A percentile compares a stretch with the other conserved stretches of the same genome.
phyloP scores from a whole-genome alignment of 768 basidiomycete genomes.

The Solioccasus polychromus region DNA sequence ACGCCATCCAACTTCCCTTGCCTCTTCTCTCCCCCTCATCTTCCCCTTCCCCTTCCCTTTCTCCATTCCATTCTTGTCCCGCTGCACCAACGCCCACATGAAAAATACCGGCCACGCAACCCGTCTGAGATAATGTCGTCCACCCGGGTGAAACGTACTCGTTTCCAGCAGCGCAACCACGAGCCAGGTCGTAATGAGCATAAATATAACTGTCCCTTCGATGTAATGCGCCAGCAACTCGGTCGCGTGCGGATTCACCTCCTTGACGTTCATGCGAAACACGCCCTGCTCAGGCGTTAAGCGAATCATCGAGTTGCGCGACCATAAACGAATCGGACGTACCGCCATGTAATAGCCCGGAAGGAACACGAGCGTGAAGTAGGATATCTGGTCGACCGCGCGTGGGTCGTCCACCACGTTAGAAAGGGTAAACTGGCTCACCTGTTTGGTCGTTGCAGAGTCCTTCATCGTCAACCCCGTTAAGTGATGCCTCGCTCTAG shows the following conservation, averaged over 20 bases:
- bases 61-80: too few relatives aligned
- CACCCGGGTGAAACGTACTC: slow-evolving; percentile 15
- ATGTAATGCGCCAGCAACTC: slow-evolving; percentile 38
- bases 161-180: slow-evolving; percentile 48
- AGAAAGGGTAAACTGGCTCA: slow-evolving; percentile 1
- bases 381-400: slow-evolving; percentile 38
- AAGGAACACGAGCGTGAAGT: slow-evolving; percentile 60
- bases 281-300: slow-evolving; percentile 28
- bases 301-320: slow-evolving; percentile 7
- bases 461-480: slow-evolving; percentile 43
- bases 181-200: slow-evolving; percentile 52
- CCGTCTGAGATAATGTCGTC: slow-evolving; percentile 1
- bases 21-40: too few relatives aligned
- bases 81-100: too few relatives aligned
- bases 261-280: slow-evolving; percentile 28
- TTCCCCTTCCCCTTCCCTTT: too few relatives aligned
- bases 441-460: slow-evolving; percentile 40
- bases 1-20: too few relatives aligned
- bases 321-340: not conserved
- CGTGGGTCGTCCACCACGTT: slow-evolving; percentile 5
- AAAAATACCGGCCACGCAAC: slow-evolving; percentile 28
- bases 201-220: slow-evolving; percentile 44
- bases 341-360: slow-evolving; percentile 46
- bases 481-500: slow-evolving; percentile 47
- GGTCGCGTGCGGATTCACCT: slow-evolving; percentile 26